Percentiles rank a stretch among this genome's conserved stretches.
phyloP scores from a whole-genome alignment of 2,329 filamentous ascomycete species.

The Colletotrichum tofieldiae region DNA sequence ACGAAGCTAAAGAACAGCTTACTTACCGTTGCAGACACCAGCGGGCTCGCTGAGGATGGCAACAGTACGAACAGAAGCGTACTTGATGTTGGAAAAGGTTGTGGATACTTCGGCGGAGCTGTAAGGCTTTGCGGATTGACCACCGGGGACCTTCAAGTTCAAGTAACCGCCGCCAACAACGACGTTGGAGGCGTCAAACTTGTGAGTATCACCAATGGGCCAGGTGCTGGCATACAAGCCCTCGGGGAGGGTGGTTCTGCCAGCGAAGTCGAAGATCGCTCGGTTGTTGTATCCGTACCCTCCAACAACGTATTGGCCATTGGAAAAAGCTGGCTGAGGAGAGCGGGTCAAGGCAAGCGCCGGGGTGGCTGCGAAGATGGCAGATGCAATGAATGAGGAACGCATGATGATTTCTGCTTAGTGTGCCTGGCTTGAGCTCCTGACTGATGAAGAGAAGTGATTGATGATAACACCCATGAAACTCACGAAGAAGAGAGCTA shows the following conservation, averaged over 20 bases:
- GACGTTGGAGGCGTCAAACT: conserved; percentile 43
- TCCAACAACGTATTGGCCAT: conserved; percentile 47
- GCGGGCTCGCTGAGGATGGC: conserved; percentile 50
- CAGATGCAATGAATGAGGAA: conserved; percentile 5
- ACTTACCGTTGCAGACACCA: conserved; percentile 52
- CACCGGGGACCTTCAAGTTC: conserved; percentile 49
- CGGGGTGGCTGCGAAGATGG: not conserved
- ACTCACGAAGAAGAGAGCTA: not conserved
- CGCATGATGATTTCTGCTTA: conserved; percentile 8
- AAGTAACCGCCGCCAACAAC: conserved; percentile 49
- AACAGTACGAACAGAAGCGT: conserved; percentile 50
- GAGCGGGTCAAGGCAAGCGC: conserved; percentile 20
- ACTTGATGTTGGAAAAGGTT: conserved; percentile 48
- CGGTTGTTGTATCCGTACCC: conserved; percentile 46
- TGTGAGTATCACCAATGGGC: conserved; percentile 27
- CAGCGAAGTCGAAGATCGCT: conserved; percentile 45
- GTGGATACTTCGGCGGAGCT: conserved; percentile 47
- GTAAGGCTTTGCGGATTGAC: conserved; percentile 48
- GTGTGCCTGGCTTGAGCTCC: not conserved
- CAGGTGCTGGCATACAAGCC: conserved; percentile 48
- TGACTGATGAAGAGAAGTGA: not conserved
- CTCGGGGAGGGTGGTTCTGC: conserved; percentile 44
- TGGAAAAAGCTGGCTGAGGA: conserved; percentile 10
- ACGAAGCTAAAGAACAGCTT: not conserved
- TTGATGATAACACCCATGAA: too few species aligned